Evolutionary conservation across 1,284 basidiomycete genomes (phyloP).

Genomic region (Cryptococcus deneoformans): DNA sequence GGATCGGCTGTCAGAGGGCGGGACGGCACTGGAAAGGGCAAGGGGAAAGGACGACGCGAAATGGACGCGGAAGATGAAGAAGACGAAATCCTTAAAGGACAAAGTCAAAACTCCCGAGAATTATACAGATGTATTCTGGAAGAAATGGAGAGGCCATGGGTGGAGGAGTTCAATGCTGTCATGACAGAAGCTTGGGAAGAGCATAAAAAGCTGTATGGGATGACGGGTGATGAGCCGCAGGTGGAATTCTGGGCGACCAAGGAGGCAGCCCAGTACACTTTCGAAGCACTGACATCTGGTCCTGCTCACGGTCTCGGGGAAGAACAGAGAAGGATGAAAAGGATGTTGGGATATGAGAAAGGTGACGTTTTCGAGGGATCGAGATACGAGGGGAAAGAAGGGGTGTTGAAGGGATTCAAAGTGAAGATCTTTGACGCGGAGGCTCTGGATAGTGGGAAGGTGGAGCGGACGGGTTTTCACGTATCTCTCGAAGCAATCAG

Average conservation of each 20-base stretch:
- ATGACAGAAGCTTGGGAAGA: constrained; percentile 15
- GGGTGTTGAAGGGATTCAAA: constrained; percentile 26
- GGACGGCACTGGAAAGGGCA: constrained; percentile 17
- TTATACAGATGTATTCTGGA: constrained; percentile 51
- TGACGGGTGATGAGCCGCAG: not conserved
- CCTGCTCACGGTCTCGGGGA: constrained; percentile 33
- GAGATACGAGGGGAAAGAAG: constrained; percentile 35
- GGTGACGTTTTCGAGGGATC: constrained; percentile 45
- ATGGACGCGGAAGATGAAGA: constrained; percentile 9
- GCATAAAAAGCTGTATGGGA: not conserved
- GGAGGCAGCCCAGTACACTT: constrained; percentile 59
- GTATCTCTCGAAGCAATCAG: constrained; percentile 20
- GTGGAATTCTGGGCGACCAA: constrained; percentile 70
- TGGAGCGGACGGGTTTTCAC: constrained; percentile 24
- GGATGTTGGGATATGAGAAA: constrained; percentile 36
- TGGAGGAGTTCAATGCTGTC: constrained; percentile 60
- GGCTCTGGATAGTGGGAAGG: not conserved
- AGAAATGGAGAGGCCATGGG: constrained; percentile 65
- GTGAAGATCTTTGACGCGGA: constrained; percentile 30
- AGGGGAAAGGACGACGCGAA: constrained; percentile 57
- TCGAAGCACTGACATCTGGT: constrained; percentile 35
- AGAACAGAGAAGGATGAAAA: constrained; percentile 40
- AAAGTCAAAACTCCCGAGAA: constrained; percentile 43
- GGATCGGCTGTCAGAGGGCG: constrained; percentile 4
- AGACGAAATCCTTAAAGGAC: constrained; percentile 20